Evolutionary conservation across 768 basidiomycete species (phyloP).

Genomic region (Leccinum disarticulatum): DNA sequence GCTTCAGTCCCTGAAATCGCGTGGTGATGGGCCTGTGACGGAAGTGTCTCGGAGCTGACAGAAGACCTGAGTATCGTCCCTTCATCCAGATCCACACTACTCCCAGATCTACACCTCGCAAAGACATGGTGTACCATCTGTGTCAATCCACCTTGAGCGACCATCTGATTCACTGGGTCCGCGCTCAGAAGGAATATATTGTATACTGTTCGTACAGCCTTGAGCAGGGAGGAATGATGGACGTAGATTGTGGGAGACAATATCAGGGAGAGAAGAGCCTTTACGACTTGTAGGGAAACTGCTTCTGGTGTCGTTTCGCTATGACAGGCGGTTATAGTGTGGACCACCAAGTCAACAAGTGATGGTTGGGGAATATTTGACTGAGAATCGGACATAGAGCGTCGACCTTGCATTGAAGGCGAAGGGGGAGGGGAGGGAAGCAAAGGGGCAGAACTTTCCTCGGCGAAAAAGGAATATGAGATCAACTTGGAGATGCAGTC

Average conservation of each 20-base stretch:
- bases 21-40: conserved; percentile 10
- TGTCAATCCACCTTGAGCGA: conserved; percentile 95
- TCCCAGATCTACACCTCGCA: conserved; percentile 61
- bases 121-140: conserved; percentile 99
- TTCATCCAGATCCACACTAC: conserved; percentile 17
- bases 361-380: conserved; percentile 59
- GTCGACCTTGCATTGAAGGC: conserved; percentile 48
- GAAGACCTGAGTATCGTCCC: conserved; percentile 19
- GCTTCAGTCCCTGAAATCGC: conserved; percentile 7
- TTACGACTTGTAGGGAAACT: conserved; percentile 95
- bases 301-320: conserved; percentile 84
- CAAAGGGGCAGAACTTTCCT: conserved; percentile 45
- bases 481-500: conserved; percentile 98
- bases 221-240: conserved; percentile 93
- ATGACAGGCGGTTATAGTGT: conserved; percentile 92
- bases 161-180: conserved; percentile 93
- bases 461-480: conserved; percentile 94
- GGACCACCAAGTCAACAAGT: conserved; percentile 89
- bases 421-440: conserved; percentile 78
- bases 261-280: conserved; percentile 86
- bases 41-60: conserved; percentile 22
- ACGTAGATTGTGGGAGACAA: conserved; percentile 85
- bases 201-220: conserved; percentile 96
- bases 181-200: conserved; percentile 93
- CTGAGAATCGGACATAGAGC: conserved; percentile 46